Percentiles rank a stretch among this genome's conserved stretches.
Conservation (phyloP, 352 stramenopile genomes). For the Pythium scleroteichum region DNA sequence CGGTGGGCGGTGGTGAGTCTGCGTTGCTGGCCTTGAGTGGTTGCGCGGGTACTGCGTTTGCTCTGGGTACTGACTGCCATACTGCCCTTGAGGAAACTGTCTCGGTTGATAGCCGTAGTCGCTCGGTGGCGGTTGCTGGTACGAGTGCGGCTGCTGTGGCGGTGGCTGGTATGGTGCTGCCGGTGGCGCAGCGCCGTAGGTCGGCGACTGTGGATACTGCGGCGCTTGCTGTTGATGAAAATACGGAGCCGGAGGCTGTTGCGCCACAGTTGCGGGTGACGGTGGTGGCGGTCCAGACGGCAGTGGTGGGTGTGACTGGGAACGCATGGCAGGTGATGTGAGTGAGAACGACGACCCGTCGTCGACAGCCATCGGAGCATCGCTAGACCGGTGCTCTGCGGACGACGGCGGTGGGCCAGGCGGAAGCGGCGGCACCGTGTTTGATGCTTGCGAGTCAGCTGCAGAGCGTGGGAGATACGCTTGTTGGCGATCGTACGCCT, state of each 20-base stretch:
- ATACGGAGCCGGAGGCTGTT: conserved; percentile 12
- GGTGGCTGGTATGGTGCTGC: conserved; percentile 16
- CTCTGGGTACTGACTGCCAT: conserved; percentile 11
- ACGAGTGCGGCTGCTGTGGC: conserved; percentile 7
- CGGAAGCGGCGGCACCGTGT: conserved; percentile 11
- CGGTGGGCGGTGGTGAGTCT: conserved; percentile 32
- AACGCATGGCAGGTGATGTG: conserved; percentile 7
- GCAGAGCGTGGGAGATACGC: conserved; percentile 21
- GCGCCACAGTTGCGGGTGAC: conserved; percentile 8
- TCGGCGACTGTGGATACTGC: conserved; percentile 12
- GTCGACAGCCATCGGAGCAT: not conserved
- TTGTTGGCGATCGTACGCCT: conserved; percentile 17
- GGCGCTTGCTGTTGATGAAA: conserved; percentile 22
- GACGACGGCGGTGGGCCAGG: conserved; percentile 18
- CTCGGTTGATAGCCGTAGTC: conserved; percentile 15
- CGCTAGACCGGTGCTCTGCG: conserved; percentile 7
- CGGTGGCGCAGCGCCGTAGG: conserved; percentile 14
- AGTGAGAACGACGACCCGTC: conserved; percentile 10
- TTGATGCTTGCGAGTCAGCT: not conserved
- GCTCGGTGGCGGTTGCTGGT: conserved; percentile 9
- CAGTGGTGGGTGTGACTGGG: conserved; percentile 18
- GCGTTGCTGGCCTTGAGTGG: conserved; percentile 28
- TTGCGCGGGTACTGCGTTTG: conserved; percentile 15
- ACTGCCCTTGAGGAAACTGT: conserved; percentile 12
- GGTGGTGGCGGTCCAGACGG: conserved; percentile 14